A percentile compares a stretch with the other conserved stretches of the same genome.
Conservation (phyloP, 495 filamentous ascomycete genomes). For the Evernia prunastri region DNA sequence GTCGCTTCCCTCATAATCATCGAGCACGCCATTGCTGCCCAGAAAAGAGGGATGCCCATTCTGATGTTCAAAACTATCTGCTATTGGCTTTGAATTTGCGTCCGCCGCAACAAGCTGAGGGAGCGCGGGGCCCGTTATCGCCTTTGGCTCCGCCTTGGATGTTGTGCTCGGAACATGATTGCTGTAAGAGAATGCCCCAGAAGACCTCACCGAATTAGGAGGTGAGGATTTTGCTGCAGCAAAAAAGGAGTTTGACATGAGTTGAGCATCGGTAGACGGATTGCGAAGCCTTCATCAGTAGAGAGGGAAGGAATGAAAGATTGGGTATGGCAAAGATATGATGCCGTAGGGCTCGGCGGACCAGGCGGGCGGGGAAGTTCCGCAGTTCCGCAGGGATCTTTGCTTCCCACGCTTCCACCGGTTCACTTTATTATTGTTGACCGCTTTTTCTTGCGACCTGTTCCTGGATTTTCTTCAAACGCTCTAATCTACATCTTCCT, state of each 20-base stretch:
- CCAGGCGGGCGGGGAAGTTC: slow-evolving; percentile 1
- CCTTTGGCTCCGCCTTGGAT: slow-evolving; percentile 32
- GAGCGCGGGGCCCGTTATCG: slow-evolving; percentile 38
- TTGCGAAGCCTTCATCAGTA: slow-evolving; percentile 15
- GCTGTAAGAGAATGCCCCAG: slow-evolving; percentile 27
- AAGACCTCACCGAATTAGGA: slow-evolving; percentile 46
- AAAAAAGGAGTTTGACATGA: slow-evolving; percentile 50
- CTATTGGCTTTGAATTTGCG: slow-evolving; percentile 31
- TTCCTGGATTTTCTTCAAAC: slow-evolving; percentile 5
- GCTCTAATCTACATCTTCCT: slow-evolving; percentile 14
- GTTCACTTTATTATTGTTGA: too few relatives aligned
- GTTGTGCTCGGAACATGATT: slow-evolving; percentile 39
- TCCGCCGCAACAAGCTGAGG: slow-evolving; percentile 33
- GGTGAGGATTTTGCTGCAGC: slow-evolving; percentile 44
- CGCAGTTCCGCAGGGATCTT: slow-evolving; percentile 9
- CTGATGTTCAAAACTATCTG: slow-evolving; percentile 27
- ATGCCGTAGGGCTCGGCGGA: slow-evolving; percentile 5
- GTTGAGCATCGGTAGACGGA: slow-evolving; percentile 43
- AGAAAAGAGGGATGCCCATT: slow-evolving; percentile 28
- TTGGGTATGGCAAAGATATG: slow-evolving; percentile 11
- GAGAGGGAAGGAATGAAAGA: not conserved
- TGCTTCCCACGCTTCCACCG: too few relatives aligned
- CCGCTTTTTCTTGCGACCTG: slow-evolving; percentile 11
- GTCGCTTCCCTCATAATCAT: slow-evolving; percentile 13
- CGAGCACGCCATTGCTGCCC: slow-evolving; percentile 13